Base-by-base conservation (phyloP, 169 alveolate species). In the Plasmodium sp. region DNA sequence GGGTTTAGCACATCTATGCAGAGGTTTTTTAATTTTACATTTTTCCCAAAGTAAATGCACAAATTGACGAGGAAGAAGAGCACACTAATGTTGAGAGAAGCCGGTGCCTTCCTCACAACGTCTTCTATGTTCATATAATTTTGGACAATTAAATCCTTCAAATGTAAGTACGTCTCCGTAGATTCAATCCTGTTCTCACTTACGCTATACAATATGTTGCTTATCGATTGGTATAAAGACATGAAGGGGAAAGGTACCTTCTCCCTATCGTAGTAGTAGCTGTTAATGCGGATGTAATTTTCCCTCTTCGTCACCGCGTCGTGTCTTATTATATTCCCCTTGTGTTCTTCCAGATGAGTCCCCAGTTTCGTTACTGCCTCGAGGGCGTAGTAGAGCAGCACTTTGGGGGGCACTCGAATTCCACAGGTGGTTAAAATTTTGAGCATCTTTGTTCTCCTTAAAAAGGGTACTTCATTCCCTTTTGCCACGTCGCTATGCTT, bases 31-130 rank as follows among this genome's bases (percentile, higher is more conserved):
- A 75, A 31, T 73, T 74, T 74, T 54, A 77, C 27, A 74, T n/a
- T 74, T 18, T 33, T 18, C 51, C 80, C 93, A 12, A 74, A 31
- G 27, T 31, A 74, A 31, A 84, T 27, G 56, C 75, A 74, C 3
- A 45, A 73, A 54, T 84, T 84, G 9, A 84, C 62, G 54, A 58
- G 79, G 58, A 43, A 84, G 79, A 84, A 41, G 51, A 84, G 41
- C 12, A 84, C 7, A 62, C 93, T 84, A 31, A 84, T 84, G 58
- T 84, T 84, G 10, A 84, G 80, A 84, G 74, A 84, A 2, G 93
- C 51, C 10, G 93, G 93, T 4, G 84, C 73, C 79, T 84, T 84
- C 14, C 22, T 27, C 58, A 84, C 62, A 48, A 84, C 79, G 48
- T 84, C 93, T 33, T 84, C 16, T 74, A 84, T 56, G 1, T 22